Evolutionary conservation across 768 basidiomycete species (phyloP), one percentile per base, ranked within the genome.

Genomic region (Suillus clintonianus): DNA sequence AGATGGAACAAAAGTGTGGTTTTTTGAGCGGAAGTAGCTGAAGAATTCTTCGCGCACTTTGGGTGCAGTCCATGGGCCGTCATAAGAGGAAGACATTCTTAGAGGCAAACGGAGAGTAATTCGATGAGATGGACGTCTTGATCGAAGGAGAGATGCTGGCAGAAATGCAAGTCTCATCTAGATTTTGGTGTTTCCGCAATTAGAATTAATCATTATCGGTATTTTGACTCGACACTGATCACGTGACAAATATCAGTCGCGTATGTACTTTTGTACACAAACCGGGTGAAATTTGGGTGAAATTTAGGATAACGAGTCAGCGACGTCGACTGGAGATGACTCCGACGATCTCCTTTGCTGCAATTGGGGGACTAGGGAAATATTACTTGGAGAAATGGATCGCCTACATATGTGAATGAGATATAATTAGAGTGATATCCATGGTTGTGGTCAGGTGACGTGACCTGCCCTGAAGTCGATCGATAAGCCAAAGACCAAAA

Each of bases 21-120:
- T 83, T 68, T 86, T 87, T 51, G 82, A 80, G 62, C 82, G 82
- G 79, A 99, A 99, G 80, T 87, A 99, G 67, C 91, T 82, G 77
- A 99, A 94, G 81, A 94, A 99, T 64, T 92, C 88, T 69, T 95
- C 81, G 68, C 97, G 88, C 64, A 99, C 89, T 74, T 84, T 88
- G 43, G 79, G 70, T n/a, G 97, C 89, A 15, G 95, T 82, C 95
- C 94, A 97, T 27, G 83, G 81, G 9, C 76, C 72, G 39, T 71
- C 64, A 66, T 77, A 77, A 1, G 73, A 62, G 55, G 71, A 72
- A 7, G 68, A 36, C 75, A 76, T 76, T 68, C 74, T 68, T 48
- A 59, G 60, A 6, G 17, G 55, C 17, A 55, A n/a, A 42, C 34
- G 30, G 32, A 62, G 24, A n/a, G 37, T 5, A 63, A 59, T 30